Percentiles rank a stretch among this genome's conserved stretches.
Conservation (phyloP, 1,284 basidiomycete species). For the Marasmius sp. region DNA sequence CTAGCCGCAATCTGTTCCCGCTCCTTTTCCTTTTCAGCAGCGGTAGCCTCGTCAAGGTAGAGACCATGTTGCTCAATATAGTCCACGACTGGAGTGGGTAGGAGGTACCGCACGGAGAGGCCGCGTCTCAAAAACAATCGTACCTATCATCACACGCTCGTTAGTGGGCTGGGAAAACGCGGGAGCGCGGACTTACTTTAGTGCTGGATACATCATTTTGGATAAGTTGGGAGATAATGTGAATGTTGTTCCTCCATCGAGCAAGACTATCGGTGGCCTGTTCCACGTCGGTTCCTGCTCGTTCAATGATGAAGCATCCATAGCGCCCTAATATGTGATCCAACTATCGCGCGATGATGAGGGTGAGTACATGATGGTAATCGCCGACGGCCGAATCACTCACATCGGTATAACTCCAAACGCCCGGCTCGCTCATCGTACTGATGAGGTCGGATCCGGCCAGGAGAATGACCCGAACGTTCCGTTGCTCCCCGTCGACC, state of each 20-base stretch:
- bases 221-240: conserved; percentile 93
- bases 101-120: conserved; percentile 91
- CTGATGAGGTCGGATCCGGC: conserved; percentile 97
- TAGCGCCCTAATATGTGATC: conserved; percentile 95
- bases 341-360: conserved; percentile 49
- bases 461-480: conserved; percentile 86
- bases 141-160: conserved; percentile 34
- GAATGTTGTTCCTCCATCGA: conserved; percentile 87
- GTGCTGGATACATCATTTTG: conserved; percentile 98
- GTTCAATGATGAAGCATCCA: conserved; percentile 93
- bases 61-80: conserved; percentile 88
- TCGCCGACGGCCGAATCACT: conserved; percentile 18
- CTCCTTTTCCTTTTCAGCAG: conserved; percentile 41
- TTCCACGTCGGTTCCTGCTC: conserved; percentile 91
- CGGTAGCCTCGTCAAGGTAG: conserved; percentile 63
- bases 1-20: conserved; percentile 1
- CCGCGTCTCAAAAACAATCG: conserved; percentile 90
- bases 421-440: conserved; percentile 98
- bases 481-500: conserved; percentile 60
- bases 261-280: conserved; percentile 76
- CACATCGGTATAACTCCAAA: conserved; percentile 95
- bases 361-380: conserved; percentile 9
- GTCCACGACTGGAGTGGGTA: conserved; percentile 90
- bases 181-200: conserved; percentile 57
- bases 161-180: conserved; percentile 6